Percentiles rank a stretch among this genome's conserved stretches.
phyloP scores from a whole-genome alignment of 257 asterid genomes.

The Buddleja alternifolia region DNA sequence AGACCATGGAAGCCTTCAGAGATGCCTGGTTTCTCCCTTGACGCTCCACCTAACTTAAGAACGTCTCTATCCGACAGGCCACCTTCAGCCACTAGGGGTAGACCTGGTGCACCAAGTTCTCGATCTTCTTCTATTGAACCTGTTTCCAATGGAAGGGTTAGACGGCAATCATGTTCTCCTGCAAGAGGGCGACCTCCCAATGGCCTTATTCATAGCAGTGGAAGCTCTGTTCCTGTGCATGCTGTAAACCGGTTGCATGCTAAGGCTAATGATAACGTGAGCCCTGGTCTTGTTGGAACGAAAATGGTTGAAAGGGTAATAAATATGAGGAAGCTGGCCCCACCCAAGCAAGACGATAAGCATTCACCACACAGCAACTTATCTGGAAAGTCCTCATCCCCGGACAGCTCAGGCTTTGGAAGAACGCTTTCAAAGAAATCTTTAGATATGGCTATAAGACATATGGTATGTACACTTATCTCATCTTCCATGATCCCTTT shows the following conservation, averaged over 20 bases:
- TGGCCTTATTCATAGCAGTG: conserved; percentile 72
- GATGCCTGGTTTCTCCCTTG: conserved; percentile 96
- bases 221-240: conserved; percentile 89
- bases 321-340: conserved; percentile 92
- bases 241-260: conserved; percentile 72
- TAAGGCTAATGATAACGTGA: conserved; percentile 90
- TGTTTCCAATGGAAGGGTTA: conserved; percentile 73
- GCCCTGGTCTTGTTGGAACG: conserved; percentile 82
- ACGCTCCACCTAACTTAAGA: conserved; percentile 89
- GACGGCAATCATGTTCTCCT: conserved; percentile 97
- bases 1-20: conserved; percentile 95
- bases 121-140: conserved; percentile 94
- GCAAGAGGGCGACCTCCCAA: conserved; percentile 97
- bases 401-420: conserved; percentile 93
- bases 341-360: conserved; percentile 83
- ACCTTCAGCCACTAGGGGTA: conserved; percentile 88
- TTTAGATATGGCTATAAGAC: conserved; percentile 97
- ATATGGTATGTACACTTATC: conserved; percentile 69
- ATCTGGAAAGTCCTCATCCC: conserved; percentile 87
- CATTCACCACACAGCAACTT: conserved; percentile 85
- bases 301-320: conserved; percentile 98
- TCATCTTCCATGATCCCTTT: no score
- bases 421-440: conserved; percentile 96
- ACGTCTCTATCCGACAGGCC: conserved; percentile 90
- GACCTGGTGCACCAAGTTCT: conserved; percentile 87